Conservation (phyloP, 164 flowering plant genomes). For the Berberis vulgaris region DNA sequence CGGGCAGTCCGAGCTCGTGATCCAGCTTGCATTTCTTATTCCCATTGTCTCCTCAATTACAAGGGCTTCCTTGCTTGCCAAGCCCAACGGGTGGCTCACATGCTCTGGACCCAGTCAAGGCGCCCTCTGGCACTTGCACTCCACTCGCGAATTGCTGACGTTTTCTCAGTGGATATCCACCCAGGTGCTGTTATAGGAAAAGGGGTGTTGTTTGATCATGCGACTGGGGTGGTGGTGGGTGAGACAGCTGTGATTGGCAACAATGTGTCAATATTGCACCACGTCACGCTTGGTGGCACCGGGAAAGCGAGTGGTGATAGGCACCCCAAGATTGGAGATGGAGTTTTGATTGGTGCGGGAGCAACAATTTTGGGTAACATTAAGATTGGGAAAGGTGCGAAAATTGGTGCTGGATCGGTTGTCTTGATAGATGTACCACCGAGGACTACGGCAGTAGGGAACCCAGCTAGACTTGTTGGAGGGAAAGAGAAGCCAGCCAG, state of each 20-base stretch:
- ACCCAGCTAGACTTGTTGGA: slow-evolving; percentile 70
- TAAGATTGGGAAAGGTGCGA: slow-evolving; percentile 64
- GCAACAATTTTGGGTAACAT: slow-evolving; percentile 63
- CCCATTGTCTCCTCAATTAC: slow-evolving; percentile 61
- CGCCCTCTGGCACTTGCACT: slow-evolving; percentile 40
- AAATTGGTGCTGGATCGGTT: slow-evolving; percentile 79
- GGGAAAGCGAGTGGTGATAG: slow-evolving; percentile 66
- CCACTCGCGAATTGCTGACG: slow-evolving; percentile 63
- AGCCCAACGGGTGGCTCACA: slow-evolving; percentile 59
- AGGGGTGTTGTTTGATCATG: slow-evolving; percentile 72
- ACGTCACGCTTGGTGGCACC: slow-evolving; percentile 80
- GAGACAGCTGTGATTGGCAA: slow-evolving; percentile 74
- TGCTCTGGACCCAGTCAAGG: slow-evolving; percentile 48
- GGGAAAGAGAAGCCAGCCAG: slow-evolving; percentile 32
- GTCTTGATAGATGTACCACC: slow-evolving; percentile 66
- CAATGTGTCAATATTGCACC: slow-evolving; percentile 61
- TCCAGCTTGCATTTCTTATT: slow-evolving; percentile 63
- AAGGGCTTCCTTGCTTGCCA: slow-evolving; percentile 77
- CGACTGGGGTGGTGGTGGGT: slow-evolving; percentile 74
- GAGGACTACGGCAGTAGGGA: slow-evolving; percentile 71
- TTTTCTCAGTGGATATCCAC: slow-evolving; percentile 71
- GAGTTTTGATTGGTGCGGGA: slow-evolving; percentile 81
- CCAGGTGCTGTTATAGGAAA: slow-evolving; percentile 70
- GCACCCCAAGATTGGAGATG: slow-evolving; percentile 75
- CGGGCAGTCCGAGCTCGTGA: slow-evolving; percentile 59